Evolutionary conservation across 495 filamentous ascomycete genomes (phyloP).

Genomic region (Penicillium flavigenum): DNA sequence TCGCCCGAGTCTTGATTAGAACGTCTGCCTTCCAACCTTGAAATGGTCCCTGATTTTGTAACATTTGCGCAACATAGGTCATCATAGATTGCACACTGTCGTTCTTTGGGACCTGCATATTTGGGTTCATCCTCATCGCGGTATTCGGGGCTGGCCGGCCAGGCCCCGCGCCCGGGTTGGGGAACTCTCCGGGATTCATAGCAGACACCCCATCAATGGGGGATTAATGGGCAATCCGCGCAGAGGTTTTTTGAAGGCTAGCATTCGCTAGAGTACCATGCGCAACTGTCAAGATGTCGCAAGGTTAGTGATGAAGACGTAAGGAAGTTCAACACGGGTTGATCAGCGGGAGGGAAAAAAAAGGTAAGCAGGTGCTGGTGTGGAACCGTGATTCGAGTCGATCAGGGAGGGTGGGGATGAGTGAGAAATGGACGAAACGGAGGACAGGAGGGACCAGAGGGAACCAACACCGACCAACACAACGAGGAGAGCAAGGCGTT

Average conservation of each 20-base stretch:
- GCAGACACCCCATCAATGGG: constrained; percentile 46
- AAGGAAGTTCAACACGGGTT: constrained; percentile 14
- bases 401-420: constrained; percentile 38
- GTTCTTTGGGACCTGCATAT: constrained; percentile 37
- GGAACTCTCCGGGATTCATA: constrained; percentile 53
- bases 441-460: constrained; percentile 18
- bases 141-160: constrained; percentile 23
- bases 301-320: constrained; percentile 11
- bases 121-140: constrained; percentile 31
- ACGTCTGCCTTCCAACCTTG: constrained; percentile 50
- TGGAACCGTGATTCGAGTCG: constrained; percentile 31
- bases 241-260: constrained; percentile 32
- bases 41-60: constrained; percentile 41
- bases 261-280: constrained; percentile 38
- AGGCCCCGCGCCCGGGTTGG: constrained; percentile 45
- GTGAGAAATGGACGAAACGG: constrained; percentile 27
- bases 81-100: constrained; percentile 39
- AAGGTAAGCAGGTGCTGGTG: constrained; percentile 27
- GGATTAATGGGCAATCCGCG: constrained; percentile 44
- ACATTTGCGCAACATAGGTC: constrained; percentile 36
- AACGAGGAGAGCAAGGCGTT: constrained; percentile 41
- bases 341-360: constrained; percentile 21
- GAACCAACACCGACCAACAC: constrained; percentile 29
- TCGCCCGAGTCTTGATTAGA: constrained; percentile 36
- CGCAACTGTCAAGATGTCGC: constrained; percentile 6